Evolutionary conservation across 768 basidiomycete species (phyloP), one percentile per base, ranked within the genome.

Genomic region (Gloeopeniophorella convolvens): DNA sequence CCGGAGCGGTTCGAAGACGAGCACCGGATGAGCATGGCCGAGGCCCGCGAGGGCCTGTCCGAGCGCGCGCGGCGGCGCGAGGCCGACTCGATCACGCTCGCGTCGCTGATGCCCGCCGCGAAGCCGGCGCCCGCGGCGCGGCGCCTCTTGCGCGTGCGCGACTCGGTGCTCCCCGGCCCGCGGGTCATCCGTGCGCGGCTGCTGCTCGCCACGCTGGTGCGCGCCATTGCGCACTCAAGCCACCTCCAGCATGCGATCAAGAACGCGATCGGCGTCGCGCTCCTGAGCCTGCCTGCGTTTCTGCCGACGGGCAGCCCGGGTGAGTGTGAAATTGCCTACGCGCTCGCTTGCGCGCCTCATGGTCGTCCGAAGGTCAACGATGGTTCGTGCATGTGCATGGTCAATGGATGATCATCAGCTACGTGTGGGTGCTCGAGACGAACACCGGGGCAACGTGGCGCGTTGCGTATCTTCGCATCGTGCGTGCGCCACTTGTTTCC

Each of bases 381-480:
- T 75, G 73, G 72, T 77, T 70, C 55, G 45, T 44, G 11, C 46
- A 34, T 11, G 63, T 61, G 23, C 70, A 68, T 40, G 73, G 72
- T 13, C 75, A 76, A 48, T 76, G 76, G 76, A 72, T 75, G 70
- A 62, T 72, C 8, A 71, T 75, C 51, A 73, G 70, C 23, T 75
- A 74, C 58, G 62, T 77, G 1, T 76, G 74, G 73, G 74, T 77
- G 5, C 62, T 76, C 27, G 74, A 75, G 56, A 74, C 74, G 7
- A 77, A 72, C 51, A 74, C 72, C 1, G 76, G 74, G n/a, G 74
- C 75, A 33, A 76, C 75, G 6, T 75, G 72, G 69, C 63, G 74
- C 35, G 67, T 72, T 5, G 70, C 69, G 6, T 73, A 72, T 53
- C 61, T 76, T 26, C 70, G 75, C 47, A 56, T 74, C 27, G 75